Evolutionary conservation across 441 rosid species (phyloP).

Genomic region (Mallotus japonicus): DNA sequence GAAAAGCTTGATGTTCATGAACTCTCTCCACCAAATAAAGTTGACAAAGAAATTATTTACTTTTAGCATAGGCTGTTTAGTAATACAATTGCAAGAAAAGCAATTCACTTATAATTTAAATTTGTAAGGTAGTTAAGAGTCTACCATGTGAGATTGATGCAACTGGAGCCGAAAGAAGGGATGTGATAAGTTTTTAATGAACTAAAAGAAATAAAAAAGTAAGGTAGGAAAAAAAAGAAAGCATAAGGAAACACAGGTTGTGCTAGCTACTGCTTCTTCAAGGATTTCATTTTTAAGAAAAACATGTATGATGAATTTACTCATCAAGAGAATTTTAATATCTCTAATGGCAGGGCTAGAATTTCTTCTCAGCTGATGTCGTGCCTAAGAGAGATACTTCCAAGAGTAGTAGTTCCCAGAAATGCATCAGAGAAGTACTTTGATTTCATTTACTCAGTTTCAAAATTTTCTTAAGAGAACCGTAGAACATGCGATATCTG

Average conservation of each 20-base stretch:
- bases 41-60: slow-evolving; percentile 88
- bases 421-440: slow-evolving; percentile 63
- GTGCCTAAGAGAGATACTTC: slow-evolving; percentile 62
- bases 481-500: slow-evolving; percentile 90
- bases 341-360: slow-evolving; percentile 57
- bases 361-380: slow-evolving; percentile 57
- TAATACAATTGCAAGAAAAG: slow-evolving; percentile 61
- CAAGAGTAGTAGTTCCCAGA: slow-evolving; percentile 54
- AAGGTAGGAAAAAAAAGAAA: slow-evolving; percentile 92
- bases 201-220: slow-evolving; percentile 87
- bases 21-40: slow-evolving; percentile 78
- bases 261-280: slow-evolving; percentile 92
- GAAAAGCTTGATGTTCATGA: slow-evolving; percentile 48
- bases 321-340: slow-evolving; percentile 57
- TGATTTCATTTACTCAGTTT: slow-evolving; percentile 42
- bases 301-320: slow-evolving; percentile 69
- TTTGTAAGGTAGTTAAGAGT: slow-evolving; percentile 49
- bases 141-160: slow-evolving; percentile 74
- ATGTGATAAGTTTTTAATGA: slow-evolving; percentile 70
- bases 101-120: slow-evolving; percentile 66
- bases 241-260: slow-evolving; percentile 96
- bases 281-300: slow-evolving; percentile 80
- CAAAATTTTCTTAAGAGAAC: slow-evolving; percentile 62
- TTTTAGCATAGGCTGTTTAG: slow-evolving; percentile 62
- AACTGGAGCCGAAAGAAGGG: slow-evolving; percentile 67